Evolutionary conservation across 83 land plant species (phyloP), one percentile per base, ranked within the genome.

Genomic region (Diphasiastrum complanatum): DNA sequence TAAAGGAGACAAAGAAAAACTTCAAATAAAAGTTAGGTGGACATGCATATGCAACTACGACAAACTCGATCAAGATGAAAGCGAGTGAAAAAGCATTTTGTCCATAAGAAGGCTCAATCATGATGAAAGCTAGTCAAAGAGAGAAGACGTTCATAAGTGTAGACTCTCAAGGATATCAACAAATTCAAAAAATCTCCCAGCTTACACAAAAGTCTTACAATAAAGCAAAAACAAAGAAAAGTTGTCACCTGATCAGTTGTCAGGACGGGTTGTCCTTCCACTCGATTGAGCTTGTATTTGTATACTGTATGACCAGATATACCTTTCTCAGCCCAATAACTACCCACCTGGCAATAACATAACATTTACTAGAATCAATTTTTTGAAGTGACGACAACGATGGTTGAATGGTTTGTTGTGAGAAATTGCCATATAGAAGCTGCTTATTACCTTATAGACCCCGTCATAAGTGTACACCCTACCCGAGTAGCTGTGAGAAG

Each of bases 401-500:
- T 38, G 43, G 14, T 8, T 14, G 43, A 38, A 38, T 8, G 8
- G 43, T 12, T 26, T 18, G 14, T 34, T 4, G 10, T 36, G 6
- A 59, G 49, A 38, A 61, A 38, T 31, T 22, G 25, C 11, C 47
- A 59, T 31, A 18, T 40, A 33, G 24, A 35, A 34, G 11, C 8
- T 16, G 8, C 45, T 20, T 24, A 33, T 51, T 45, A 88, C 99
- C 96, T 76, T 70, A 60, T 93, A 93, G 24, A 93, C 51, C n/a
- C 99, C 99, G 81, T 88, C 95, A 76, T 93, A 93, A 0, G 99
- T 89, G 62, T 93, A 93, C 31, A 85, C 80, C 64, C 70, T 93
- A 11, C 84, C 84, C 30, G 75, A 67, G 62, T 85, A 93, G 59
- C 99, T 93, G 29, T 54, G 61, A 27, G 33, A 50, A 27, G 78